Evolutionary conservation across 2,329 filamentous ascomycete genomes (phyloP).

Genomic region (Tolypocladium guangdongense): DNA sequence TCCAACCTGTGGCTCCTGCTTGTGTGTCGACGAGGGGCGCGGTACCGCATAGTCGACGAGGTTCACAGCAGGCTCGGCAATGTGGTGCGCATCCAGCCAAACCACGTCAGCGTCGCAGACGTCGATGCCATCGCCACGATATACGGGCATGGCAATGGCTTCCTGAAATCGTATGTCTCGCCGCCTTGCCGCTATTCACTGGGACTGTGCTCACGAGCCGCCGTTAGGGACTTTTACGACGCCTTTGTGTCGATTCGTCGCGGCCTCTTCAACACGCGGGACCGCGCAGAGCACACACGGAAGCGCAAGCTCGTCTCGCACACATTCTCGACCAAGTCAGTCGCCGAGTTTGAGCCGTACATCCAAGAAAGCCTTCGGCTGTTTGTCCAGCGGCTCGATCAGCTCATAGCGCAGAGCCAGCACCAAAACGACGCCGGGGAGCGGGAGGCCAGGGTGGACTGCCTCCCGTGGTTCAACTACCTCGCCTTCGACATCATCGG

Average conservation of each 20-base stretch:
- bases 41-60: slow-evolving; percentile 55
- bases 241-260: slow-evolving; percentile 80
- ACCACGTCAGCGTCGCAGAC: slow-evolving; percentile 75
- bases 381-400: slow-evolving; percentile 64
- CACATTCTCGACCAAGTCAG: slow-evolving; percentile 73
- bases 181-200: background rate
- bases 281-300: slow-evolving; percentile 70
- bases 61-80: slow-evolving; percentile 66
- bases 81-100: slow-evolving; percentile 73
- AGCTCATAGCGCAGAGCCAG: slow-evolving; percentile 36
- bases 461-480: slow-evolving; percentile 60
- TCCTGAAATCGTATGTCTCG: slow-evolving; percentile 51
- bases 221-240: slow-evolving; percentile 69
- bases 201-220: background rate
- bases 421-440: slow-evolving; percentile 43
- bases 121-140: slow-evolving; percentile 64
- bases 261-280: slow-evolving; percentile 81
- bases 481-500: slow-evolving; percentile 42
- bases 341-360: slow-evolving; percentile 80
- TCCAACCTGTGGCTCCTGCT: slow-evolving; percentile 72
- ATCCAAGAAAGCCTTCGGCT: slow-evolving; percentile 69
- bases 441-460: slow-evolving; percentile 56
- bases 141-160: slow-evolving; percentile 72
- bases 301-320: slow-evolving; percentile 86
- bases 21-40: slow-evolving; percentile 51